Evolutionary conservation across 768 basidiomycete genomes (phyloP).

Genomic region (Xerocomellus amylosporus): DNA sequence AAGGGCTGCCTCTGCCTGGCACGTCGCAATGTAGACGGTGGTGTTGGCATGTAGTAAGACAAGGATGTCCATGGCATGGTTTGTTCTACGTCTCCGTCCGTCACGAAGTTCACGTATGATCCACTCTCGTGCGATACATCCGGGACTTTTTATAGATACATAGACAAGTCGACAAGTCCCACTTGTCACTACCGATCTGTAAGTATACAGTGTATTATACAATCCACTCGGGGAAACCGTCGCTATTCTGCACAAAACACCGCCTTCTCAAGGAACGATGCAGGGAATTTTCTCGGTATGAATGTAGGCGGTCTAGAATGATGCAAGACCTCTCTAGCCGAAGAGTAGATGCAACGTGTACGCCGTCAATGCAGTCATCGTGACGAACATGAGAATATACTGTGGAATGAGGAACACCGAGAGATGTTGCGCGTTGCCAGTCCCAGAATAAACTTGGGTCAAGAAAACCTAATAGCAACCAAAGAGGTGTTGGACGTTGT

Average conservation of each 20-base stretch:
- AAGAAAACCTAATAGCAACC: slow-evolving; percentile 46
- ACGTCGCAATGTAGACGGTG: too few relatives aligned
- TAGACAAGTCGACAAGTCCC: too few relatives aligned
- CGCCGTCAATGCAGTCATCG: slow-evolving; percentile 38
- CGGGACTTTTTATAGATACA: too few relatives aligned
- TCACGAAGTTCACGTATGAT: too few relatives aligned
- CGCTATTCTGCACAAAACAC: not conserved
- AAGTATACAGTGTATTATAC: not conserved
- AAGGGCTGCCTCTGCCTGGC: too few relatives aligned
- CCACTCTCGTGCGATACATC: too few relatives aligned
- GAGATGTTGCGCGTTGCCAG: slow-evolving; percentile 60
- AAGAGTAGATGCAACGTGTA: slow-evolving; percentile 38
- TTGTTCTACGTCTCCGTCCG: too few relatives aligned
- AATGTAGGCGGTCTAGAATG: too few relatives aligned
- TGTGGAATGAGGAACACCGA: slow-evolving; percentile 63
- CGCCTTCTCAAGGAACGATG: not conserved
- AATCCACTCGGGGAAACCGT: not conserved
- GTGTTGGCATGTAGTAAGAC: too few relatives aligned
- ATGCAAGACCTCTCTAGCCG: slow-evolving; percentile 11
- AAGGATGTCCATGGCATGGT: too few relatives aligned
- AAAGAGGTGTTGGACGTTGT: not conserved
- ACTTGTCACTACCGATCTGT: too few relatives aligned
- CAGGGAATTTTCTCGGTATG: not conserved
- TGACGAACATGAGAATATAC: slow-evolving; percentile 40
- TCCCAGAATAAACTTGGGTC: slow-evolving; percentile 65